These are phyloP conservation scores for Tillandsia fasciculata DNA, from an alignment of 176 grass and related monocot species.

Conservation along the genomic window DNA sequence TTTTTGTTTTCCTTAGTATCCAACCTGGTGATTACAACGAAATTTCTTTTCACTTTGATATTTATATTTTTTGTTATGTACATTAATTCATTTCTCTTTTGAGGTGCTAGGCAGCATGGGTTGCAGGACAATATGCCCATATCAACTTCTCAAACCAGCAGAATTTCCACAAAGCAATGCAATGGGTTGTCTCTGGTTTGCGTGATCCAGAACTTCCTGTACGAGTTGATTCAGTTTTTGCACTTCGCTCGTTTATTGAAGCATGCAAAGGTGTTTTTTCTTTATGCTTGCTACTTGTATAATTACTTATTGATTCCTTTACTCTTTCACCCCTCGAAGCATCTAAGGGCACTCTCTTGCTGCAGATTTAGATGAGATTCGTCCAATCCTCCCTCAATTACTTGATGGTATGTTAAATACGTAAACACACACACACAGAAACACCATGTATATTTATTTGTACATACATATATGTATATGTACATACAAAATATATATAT, in stretches of 20 bases:
- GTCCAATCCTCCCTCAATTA: constrained; percentile 73
- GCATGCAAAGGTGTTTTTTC: constrained; percentile 62
- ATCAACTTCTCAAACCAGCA: constrained; percentile 55
- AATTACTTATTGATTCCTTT: neutral
- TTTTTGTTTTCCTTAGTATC: neutral
- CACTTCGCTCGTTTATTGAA: constrained; percentile 84
- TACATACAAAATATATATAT: too few species aligned
- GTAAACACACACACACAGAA: too few species aligned
- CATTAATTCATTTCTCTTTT: neutral
- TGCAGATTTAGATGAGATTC: constrained; percentile 82
- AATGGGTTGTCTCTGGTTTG: constrained; percentile 59
- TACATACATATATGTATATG: too few species aligned
- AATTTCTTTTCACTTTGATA: neutral
- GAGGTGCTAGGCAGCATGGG: constrained; percentile 69
- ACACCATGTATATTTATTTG: too few species aligned
- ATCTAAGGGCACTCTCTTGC: neutral
- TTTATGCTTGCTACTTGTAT: neutral
- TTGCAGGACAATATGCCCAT: constrained; percentile 93
- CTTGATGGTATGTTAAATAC: constrained; percentile 59
- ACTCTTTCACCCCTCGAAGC: neutral
- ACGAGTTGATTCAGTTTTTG: constrained; percentile 89
- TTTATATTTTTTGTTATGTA: neutral
- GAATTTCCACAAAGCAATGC: constrained; percentile 63
- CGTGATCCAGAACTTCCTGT: constrained; percentile 77
- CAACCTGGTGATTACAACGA: too few species aligned